Conservation (phyloP, 179 eudicot genomes). For the Pouteria campechiana region DNA sequence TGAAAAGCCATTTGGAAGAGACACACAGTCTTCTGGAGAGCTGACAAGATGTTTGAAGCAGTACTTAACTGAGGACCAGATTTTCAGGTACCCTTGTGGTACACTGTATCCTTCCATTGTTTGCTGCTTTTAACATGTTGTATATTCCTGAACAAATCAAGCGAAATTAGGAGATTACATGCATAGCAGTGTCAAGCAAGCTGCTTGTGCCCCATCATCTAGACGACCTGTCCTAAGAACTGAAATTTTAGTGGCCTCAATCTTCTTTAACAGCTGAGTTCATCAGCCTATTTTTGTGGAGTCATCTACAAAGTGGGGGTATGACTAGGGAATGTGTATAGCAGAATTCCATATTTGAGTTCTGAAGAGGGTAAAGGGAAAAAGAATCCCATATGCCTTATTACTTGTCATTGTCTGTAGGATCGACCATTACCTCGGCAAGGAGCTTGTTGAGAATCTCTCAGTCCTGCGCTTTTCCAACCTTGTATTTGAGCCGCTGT, state of each 20-base stretch:
- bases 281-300: too few species aligned
- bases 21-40: slow-evolving; percentile 50
- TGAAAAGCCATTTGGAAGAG: slow-evolving; percentile 93
- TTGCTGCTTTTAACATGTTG: too few species aligned
- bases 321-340: too few species aligned
- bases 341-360: too few species aligned
- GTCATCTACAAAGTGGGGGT: too few species aligned
- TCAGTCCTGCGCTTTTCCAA: slow-evolving; percentile 92
- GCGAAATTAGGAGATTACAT: slow-evolving; percentile 1
- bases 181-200: too few species aligned
- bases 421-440: slow-evolving; percentile 88
- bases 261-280: too few species aligned
- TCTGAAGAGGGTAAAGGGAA: too few species aligned
- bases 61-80: slow-evolving; percentile 68
- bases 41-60: slow-evolving; percentile 51
- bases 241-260: too few species aligned
- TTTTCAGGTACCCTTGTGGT: slow-evolving; percentile 48
- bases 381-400: too few species aligned
- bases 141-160: background rate
- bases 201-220: too few species aligned
- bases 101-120: background rate
- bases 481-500: slow-evolving; percentile 80
- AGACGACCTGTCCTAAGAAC: too few species aligned
- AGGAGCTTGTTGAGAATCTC: slow-evolving; percentile 78
- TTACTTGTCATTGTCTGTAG: slow-evolving; percentile 21